Evolutionary conservation across 2,329 filamentous ascomycete genomes (phyloP), one percentile per base, ranked within the genome.

Genomic region (Ceratocystis diversiconidia): DNA sequence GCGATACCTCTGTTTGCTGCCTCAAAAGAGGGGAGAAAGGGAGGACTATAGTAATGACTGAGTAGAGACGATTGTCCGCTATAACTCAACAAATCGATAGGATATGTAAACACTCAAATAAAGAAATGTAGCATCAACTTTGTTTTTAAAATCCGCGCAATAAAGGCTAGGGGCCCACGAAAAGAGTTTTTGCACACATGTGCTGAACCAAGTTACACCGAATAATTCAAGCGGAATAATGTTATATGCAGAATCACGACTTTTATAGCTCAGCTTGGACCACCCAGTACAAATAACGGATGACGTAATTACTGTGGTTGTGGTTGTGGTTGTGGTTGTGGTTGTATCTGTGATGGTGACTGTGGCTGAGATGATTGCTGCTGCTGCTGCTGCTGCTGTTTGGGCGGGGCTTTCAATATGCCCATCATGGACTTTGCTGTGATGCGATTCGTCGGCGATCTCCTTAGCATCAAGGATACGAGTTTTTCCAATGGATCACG

Each of bases 381-480:
- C 12, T 10, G 46, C 46, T 50, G 46, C n/a, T n/a, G 46, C 46
- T 22, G 46, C 22, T 28, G 28, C 28, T 28, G 46, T 50, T 50
- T 50, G 6, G 19, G 22, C 46, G n/a, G 46, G 22, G 46, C 22
- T 22, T 50, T 50, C 46, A n/a, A 50, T 22, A 22, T 61, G 43
- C 30, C 41, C 59, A 15, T 61, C 59, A 61, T 41, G 12, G 32
- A 25, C 59, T 61, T 43, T 2, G 59, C 59, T 10, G 59, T 61
- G 10, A 61, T 43, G 5, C 59, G 59, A 3, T 36, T 41, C 3
- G 10, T 19, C 5, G 52, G 55, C 12, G 61, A 19, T n/a, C 28
- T 2, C 12, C 61, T 43, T n/a, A 66, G 43, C 64, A 66, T 66
- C 64, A 43, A 28, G n/a, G 22, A 66, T 10, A 66, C 60, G 22